phyloP scores from a whole-genome alignment of 1,139 yeast species.

The Protomyces lactucae-debilis region DNA sequence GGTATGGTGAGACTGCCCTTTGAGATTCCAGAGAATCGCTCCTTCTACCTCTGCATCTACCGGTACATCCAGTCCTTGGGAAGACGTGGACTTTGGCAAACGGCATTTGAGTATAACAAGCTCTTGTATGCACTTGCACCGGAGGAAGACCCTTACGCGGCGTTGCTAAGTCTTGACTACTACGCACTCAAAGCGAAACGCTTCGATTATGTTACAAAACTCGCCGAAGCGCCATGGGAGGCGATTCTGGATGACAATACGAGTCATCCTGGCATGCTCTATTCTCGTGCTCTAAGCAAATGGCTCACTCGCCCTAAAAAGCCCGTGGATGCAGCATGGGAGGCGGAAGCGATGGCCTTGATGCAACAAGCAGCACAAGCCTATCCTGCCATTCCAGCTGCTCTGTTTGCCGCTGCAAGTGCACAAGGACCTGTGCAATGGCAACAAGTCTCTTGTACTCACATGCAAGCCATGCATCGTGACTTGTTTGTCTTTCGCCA shows the following conservation, averaged over 20 bases:
- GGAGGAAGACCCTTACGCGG: slow-evolving; percentile 78
- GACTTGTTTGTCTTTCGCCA: slow-evolving; percentile 35
- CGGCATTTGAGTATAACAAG: slow-evolving; percentile 73
- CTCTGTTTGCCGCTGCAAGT: slow-evolving; percentile 47
- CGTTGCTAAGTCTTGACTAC: slow-evolving; percentile 73
- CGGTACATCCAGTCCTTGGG: slow-evolving; percentile 66
- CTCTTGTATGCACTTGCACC: slow-evolving; percentile 57
- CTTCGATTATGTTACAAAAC: slow-evolving; percentile 54
- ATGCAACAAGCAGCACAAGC: slow-evolving; percentile 46
- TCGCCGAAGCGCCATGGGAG: slow-evolving; percentile 40
- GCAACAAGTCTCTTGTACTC: slow-evolving; percentile 25
- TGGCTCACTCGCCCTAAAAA: slow-evolving; percentile 44
- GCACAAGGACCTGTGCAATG: slow-evolving; percentile 29
- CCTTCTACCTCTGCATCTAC: slow-evolving; percentile 67
- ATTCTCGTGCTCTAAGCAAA: slow-evolving; percentile 59
- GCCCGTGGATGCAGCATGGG: slow-evolving; percentile 40
- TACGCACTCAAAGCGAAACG: slow-evolving; percentile 68
- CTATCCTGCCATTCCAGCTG: slow-evolving; percentile 59
- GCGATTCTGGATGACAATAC: slow-evolving; percentile 40
- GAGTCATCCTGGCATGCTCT: slow-evolving; percentile 65
- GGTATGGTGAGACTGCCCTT: slow-evolving; percentile 70
- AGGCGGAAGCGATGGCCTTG: neutral
- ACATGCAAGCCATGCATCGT: slow-evolving; percentile 32
- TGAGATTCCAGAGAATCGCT: slow-evolving; percentile 69
- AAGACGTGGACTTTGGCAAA: slow-evolving; percentile 68